These are phyloP conservation scores for Mitragyna speciosa DNA, from an alignment of 257 asterid genomes.

Conservation along the genomic window DNA sequence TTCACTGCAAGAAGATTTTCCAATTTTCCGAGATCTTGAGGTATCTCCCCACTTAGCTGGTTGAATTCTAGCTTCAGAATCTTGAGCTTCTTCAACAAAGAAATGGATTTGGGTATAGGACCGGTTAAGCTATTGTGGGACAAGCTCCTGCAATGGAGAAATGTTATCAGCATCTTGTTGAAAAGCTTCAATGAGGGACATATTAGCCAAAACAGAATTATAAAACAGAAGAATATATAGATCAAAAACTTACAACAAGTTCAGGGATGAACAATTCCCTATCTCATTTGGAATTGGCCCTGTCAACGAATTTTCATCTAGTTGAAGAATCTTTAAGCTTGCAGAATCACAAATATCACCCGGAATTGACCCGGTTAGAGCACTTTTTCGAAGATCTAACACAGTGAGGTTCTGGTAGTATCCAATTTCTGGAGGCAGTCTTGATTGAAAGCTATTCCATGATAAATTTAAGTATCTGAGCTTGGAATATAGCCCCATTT, in stretches of 20 bases:
- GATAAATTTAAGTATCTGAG: conserved; percentile 74
- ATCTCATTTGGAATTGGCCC: conserved; percentile 75
- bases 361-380: conserved; percentile 66
- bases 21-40: conserved; percentile 64
- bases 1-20: conserved; percentile 84
- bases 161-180: background rate
- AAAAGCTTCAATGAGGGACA: background rate
- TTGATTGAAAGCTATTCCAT: conserved; percentile 70
- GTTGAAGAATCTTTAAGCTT: conserved; percentile 79
- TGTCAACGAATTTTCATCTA: conserved; percentile 75
- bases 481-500: conserved; percentile 71
- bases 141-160: conserved; percentile 65
- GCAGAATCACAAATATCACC: conserved; percentile 81
- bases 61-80: conserved; percentile 78
- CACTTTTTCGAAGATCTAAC: conserved; percentile 66
- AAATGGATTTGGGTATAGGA: conserved; percentile 64
- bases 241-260: conserved; percentile 63
- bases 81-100: conserved; percentile 68
- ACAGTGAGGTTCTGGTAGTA: conserved; percentile 64
- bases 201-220: background rate
- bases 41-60: conserved; percentile 85
- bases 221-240: background rate
- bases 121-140: conserved; percentile 78
- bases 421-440: conserved; percentile 75
- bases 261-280: conserved; percentile 83